These are phyloP conservation scores for Hemerocallis citrina DNA, from an alignment of 106 monocot genomes.

Conservation along the genomic window DNA sequence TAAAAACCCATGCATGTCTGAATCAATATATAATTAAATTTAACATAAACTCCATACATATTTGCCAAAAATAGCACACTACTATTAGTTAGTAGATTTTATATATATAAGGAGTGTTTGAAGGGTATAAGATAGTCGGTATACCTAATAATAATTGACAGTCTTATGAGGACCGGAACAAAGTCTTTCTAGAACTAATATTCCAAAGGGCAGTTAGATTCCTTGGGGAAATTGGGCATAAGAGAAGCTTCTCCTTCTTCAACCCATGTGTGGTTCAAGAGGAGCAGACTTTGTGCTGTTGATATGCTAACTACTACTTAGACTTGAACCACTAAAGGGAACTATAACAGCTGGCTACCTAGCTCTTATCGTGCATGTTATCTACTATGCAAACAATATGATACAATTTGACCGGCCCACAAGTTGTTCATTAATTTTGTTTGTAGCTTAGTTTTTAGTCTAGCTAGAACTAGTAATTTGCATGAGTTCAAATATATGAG, in stretches of 20 bases:
- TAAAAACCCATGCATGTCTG: no score
- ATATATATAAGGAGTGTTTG: no score
- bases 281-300: not conserved
- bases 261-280: slow-evolving; percentile 1
- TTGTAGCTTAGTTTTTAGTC: not conserved
- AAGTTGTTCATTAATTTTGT: slow-evolving; percentile 1
- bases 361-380: not conserved
- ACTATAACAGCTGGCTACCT: slow-evolving; percentile 1
- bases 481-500: not conserved
- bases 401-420: not conserved
- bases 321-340: slow-evolving; percentile 5
- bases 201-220: slow-evolving; percentile 8
- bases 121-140: no score
- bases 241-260: slow-evolving; percentile 6
- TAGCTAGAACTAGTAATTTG: not conserved
- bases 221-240: slow-evolving; percentile 1
- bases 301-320: slow-evolving; percentile 10
- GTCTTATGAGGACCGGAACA: no score
- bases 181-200: no score
- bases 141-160: no score
- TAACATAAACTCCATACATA: no score
- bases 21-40: no score
- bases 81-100: no score
- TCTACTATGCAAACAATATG: no score
- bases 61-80: no score